Percentiles rank a stretch among this genome's conserved stretches.
These are phyloP conservation scores for Echinosophora koreensis DNA, from an alignment of 306 rosid genomes.

Conservation along the genomic window DNA sequence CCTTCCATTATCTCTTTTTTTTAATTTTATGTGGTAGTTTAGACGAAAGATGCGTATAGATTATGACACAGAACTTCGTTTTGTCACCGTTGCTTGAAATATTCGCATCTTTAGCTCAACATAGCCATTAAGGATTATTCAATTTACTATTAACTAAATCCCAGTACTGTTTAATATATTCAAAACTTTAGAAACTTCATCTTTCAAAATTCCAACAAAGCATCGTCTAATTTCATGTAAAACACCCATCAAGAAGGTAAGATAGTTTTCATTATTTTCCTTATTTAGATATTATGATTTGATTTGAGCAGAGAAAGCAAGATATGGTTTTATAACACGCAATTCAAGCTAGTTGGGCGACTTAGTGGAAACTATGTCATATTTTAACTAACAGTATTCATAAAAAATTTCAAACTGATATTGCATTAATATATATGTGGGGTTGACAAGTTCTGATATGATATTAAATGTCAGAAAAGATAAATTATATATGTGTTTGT, in stretches of 20 bases:
- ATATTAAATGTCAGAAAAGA: constrained; percentile 41
- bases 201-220: constrained; percentile 25
- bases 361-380: constrained; percentile 39
- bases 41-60: constrained; percentile 16
- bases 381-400: constrained; percentile 27
- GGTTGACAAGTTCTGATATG: constrained; percentile 48
- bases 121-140: constrained; percentile 5
- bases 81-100: constrained; percentile 45
- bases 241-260: constrained; percentile 35
- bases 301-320: constrained; percentile 23
- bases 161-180: constrained; percentile 24
- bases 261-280: constrained; percentile 22
- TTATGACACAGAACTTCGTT: constrained; percentile 38
- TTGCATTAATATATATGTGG: constrained; percentile 35
- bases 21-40: constrained; percentile 16
- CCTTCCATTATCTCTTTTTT: neutral
- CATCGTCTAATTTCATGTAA: constrained; percentile 41
- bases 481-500: constrained; percentile 19
- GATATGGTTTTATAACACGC: constrained; percentile 40
- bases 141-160: constrained; percentile 11
- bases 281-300: neutral
- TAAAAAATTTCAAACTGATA: constrained; percentile 31
- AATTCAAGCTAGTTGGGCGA: constrained; percentile 49
- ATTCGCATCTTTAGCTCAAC: constrained; percentile 42
- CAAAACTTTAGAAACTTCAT: constrained; percentile 32